Evolutionary conservation across 2,329 filamentous ascomycete species (phyloP).

Genomic region (Cadophora gregata): DNA sequence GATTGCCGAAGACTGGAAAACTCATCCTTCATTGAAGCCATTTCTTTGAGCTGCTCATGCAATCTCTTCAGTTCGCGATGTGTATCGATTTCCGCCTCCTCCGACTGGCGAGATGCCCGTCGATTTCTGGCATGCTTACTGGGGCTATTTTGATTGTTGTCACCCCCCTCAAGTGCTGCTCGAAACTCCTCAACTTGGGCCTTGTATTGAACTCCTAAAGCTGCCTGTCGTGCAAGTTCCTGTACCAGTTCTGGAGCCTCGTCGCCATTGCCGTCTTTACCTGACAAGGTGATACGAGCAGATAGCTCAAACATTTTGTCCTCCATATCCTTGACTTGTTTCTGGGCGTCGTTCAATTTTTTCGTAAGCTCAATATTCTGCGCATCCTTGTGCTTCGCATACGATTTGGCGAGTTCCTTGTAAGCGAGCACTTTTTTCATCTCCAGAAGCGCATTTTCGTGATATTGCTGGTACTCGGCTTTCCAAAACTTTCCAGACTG

Average conservation of each 20-base stretch:
- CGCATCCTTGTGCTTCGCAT: constrained; percentile 77
- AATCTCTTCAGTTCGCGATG: constrained; percentile 61
- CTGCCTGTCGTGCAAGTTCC: constrained; percentile 63
- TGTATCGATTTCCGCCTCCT: constrained; percentile 58
- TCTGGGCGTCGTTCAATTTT: constrained; percentile 71
- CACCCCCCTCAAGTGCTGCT: constrained; percentile 52
- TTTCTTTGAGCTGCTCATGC: constrained; percentile 58
- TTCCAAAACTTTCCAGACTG: constrained; percentile 84
- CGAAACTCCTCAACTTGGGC: constrained; percentile 65
- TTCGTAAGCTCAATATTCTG: constrained; percentile 71
- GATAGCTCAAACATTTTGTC: constrained; percentile 65
- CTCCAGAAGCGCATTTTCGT: constrained; percentile 72
- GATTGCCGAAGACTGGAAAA: constrained; percentile 58
- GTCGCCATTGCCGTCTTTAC: constrained; percentile 48
- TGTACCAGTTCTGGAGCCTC: constrained; percentile 56
- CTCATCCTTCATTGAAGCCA: constrained; percentile 58
- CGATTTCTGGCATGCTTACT: constrained; percentile 46
- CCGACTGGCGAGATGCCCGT: constrained; percentile 55
- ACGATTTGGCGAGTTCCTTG: constrained; percentile 80
- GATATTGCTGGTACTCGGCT: constrained; percentile 75
- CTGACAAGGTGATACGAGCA: constrained; percentile 55
- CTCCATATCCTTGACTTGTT: constrained; percentile 69
- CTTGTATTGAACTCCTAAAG: constrained; percentile 62
- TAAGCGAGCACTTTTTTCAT: constrained; percentile 81
- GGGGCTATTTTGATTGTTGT: constrained; percentile 42